Percentiles rank a stretch among this genome's conserved stretches.
Conservation (phyloP, 352 stramenopile genomes). For the Plasmopara viticola region DNA sequence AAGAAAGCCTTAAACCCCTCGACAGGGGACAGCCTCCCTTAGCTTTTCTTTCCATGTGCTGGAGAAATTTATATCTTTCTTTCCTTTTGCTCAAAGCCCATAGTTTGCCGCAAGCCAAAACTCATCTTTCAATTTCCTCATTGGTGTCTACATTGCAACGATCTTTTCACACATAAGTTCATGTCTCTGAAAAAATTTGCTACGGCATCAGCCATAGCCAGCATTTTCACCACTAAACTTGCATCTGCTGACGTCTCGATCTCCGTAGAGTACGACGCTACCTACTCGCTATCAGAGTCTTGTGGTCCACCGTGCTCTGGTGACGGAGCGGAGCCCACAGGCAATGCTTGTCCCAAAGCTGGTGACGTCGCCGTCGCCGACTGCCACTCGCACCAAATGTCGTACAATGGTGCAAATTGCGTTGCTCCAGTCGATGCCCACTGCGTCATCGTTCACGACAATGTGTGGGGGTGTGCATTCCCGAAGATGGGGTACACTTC, state of each 20-base stretch:
- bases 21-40: too few relatives aligned
- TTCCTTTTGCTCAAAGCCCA: too few relatives aligned
- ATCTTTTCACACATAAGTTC: too few relatives aligned
- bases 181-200: not conserved
- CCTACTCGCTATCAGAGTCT: slow-evolving; percentile 1
- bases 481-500: slow-evolving; percentile 12
- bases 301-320: slow-evolving; percentile 4
- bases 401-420: slow-evolving; percentile 8
- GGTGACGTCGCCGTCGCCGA: slow-evolving; percentile 6
- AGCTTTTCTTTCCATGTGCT: too few relatives aligned
- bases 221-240: not conserved
- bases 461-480: slow-evolving; percentile 5
- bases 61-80: too few relatives aligned
- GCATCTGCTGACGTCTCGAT: not conserved
- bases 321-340: not conserved
- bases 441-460: not conserved
- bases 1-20: too few relatives aligned
- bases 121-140: not conserved
- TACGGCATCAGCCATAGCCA: not conserved
- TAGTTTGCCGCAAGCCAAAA: not conserved
- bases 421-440: slow-evolving; percentile 7
- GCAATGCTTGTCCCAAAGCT: slow-evolving; percentile 4
- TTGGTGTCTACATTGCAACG: not conserved
- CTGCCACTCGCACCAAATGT: slow-evolving; percentile 1
- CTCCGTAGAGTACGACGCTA: slow-evolving; percentile 3